phyloP scores from a whole-genome alignment of 2,329 filamentous ascomycete species.

The Fusarium brevicatenulatum region DNA sequence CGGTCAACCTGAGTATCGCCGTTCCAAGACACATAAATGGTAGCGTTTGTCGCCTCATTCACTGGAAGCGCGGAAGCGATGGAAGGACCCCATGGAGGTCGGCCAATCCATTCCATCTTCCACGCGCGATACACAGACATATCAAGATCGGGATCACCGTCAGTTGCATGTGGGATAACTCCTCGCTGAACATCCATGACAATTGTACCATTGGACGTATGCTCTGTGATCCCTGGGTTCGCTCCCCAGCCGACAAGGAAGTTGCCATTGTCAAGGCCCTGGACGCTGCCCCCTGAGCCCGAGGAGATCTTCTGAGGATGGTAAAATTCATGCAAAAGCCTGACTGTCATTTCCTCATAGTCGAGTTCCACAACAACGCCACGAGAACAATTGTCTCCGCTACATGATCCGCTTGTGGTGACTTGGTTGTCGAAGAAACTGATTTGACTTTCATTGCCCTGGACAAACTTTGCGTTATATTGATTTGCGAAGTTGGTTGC shows the following conservation, averaged over 20 bases:
- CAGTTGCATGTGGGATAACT: conserved; percentile 54
- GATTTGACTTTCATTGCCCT: conserved; percentile 57
- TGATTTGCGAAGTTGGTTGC: conserved; percentile 54
- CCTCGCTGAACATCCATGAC: conserved; percentile 54
- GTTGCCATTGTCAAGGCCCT: conserved; percentile 64
- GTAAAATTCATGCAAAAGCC: conserved; percentile 59
- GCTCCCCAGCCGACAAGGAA: conserved; percentile 68
- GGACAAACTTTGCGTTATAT: conserved; percentile 61
- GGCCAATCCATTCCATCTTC: conserved; percentile 43
- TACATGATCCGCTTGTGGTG: conserved; percentile 25
- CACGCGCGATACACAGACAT: conserved; percentile 41
- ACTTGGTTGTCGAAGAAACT: conserved; percentile 64
- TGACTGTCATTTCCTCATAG: conserved; percentile 57
- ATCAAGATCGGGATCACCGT: conserved; percentile 10
- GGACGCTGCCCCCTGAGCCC: conserved; percentile 61
- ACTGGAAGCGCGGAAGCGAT: conserved; percentile 27
- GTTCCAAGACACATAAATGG: conserved; percentile 44
- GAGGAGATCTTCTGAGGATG: conserved; percentile 61
- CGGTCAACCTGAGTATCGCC: conserved; percentile 39
- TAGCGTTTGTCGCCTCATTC: conserved; percentile 19
- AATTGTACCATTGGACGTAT: conserved; percentile 42
- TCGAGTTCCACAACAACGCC: conserved; percentile 54
- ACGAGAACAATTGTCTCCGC: conserved; percentile 31
- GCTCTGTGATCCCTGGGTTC: conserved; percentile 59
- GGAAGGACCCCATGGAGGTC: conserved; percentile 40